Conservation (phyloP, 805 yeast species). For the Blastobotrys attinorum region DNA sequence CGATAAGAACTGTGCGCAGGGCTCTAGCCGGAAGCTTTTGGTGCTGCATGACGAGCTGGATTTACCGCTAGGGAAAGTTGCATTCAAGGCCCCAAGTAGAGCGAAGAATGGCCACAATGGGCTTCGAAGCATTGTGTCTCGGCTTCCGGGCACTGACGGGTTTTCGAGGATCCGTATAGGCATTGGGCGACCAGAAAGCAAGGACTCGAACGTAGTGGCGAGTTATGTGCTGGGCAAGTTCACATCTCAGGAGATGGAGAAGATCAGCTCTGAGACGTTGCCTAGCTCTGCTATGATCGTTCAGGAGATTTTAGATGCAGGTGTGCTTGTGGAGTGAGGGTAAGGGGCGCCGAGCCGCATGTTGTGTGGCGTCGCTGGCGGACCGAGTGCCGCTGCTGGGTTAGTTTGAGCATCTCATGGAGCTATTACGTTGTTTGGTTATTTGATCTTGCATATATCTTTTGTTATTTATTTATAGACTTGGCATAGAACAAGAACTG, state of each 20-base stretch:
- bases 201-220: constrained; percentile 41
- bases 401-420: no score
- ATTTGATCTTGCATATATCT: no score
- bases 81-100: constrained; percentile 50
- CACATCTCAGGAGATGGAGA: constrained; percentile 36
- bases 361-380: no score
- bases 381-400: no score
- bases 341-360: no score
- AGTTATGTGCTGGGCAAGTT: constrained; percentile 41
- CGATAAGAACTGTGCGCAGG: constrained; percentile 15
- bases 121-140: constrained; percentile 51
- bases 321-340: background rate
- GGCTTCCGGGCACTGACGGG: constrained; percentile 28
- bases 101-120: constrained; percentile 85
- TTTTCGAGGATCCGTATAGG: constrained; percentile 71
- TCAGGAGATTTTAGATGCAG: background rate
- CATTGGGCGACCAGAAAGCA: constrained; percentile 55
- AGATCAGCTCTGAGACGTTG: constrained; percentile 34
- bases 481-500: no score
- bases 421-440: no score
- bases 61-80: constrained; percentile 55
- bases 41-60: constrained; percentile 77
- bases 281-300: constrained; percentile 28
- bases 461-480: no score
- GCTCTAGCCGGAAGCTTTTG: constrained; percentile 36